These are phyloP conservation scores for Symbiodinium pilosum DNA, from an alignment of 73 alveolate genomes.

Conservation along the genomic window DNA sequence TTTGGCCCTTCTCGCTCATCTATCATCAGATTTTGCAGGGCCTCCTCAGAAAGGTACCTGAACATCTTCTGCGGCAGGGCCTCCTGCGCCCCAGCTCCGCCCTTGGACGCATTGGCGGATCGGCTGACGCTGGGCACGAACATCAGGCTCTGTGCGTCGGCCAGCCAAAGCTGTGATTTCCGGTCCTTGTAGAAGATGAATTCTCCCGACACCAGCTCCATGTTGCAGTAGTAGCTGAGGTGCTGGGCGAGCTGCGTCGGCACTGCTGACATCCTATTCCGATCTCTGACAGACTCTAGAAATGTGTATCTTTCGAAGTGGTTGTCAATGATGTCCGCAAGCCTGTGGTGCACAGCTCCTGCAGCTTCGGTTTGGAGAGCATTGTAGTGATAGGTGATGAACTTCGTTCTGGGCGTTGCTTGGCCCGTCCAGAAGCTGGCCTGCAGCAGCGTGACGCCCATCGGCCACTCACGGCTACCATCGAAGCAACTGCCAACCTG, in stretches of 20 bases:
- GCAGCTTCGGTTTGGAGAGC: constrained; percentile 45
- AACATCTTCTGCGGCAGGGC: constrained; percentile 75
- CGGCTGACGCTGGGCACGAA: neutral
- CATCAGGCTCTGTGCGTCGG: neutral
- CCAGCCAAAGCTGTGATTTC: constrained; percentile 53
- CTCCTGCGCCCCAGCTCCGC: constrained; percentile 15
- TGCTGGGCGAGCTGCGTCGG: constrained; percentile 61
- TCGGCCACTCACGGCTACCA: neutral
- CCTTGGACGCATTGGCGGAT: neutral
- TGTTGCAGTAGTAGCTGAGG: constrained; percentile 27
- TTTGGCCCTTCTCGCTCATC: constrained; percentile 64
- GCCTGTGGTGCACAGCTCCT: constrained; percentile 53
- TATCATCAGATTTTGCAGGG: constrained; percentile 65
- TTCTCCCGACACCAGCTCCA: constrained; percentile 58
- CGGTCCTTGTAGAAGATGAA: constrained; percentile 84
- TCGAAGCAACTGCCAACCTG: constrained; percentile 44
- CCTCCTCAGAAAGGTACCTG: constrained; percentile 7
- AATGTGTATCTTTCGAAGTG: constrained; percentile 89
- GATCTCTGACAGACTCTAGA: constrained; percentile 83
- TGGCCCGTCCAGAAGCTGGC: constrained; percentile 11
- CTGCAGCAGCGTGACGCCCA: neutral
- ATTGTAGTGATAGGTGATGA: constrained; percentile 37
- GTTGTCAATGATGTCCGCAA: constrained; percentile 78
- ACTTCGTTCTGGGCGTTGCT: neutral
- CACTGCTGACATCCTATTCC: constrained; percentile 78